A percentile compares a stretch with the other conserved stretches of the same genome.
phyloP scores from a whole-genome alignment of 768 basidiomycete genomes.

The Fistulinella prunicolor region DNA sequence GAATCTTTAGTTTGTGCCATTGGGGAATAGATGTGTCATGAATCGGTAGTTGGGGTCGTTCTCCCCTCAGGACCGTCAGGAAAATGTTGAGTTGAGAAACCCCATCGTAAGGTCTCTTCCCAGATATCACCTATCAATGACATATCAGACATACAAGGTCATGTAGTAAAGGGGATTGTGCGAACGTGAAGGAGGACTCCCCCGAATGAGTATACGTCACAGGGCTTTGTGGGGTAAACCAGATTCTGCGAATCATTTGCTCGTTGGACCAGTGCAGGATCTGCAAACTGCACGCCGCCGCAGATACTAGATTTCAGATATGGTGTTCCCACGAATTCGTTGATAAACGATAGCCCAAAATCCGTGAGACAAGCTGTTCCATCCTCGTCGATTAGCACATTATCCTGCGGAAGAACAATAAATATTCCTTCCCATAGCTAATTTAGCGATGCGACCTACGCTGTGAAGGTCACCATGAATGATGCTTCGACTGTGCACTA shows the following conservation, averaged over 20 bases:
- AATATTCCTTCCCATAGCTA: neutral
- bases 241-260: neutral
- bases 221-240: conserved; percentile 14
- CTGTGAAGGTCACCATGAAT: conserved; percentile 39
- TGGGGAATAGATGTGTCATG: neutral
- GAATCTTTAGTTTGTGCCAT: conserved; percentile 10
- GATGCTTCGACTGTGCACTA: conserved; percentile 23
- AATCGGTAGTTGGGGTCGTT: conserved; percentile 12
- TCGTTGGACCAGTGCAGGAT: conserved; percentile 29
- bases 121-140: conserved; percentile 19
- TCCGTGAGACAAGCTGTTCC: conserved; percentile 46
- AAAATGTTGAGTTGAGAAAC: neutral
- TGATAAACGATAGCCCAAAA: conserved; percentile 39
- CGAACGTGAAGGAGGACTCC: conserved; percentile 36
- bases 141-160: conserved; percentile 2
- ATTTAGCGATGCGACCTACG: conserved; percentile 14
- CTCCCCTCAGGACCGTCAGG: neutral
- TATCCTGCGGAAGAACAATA: conserved; percentile 22
- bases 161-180: neutral
- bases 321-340: conserved; percentile 27
- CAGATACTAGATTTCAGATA: conserved; percentile 32
- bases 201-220: conserved; percentile 31
- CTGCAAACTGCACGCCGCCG: conserved; percentile 47
- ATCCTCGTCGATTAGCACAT: conserved; percentile 42
- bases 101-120: conserved; percentile 18